Percentiles rank a stretch among this genome's conserved stretches.
These are phyloP conservation scores for Przewalskia tangutica DNA, from an alignment of 257 asterid genomes.

Conservation along the genomic window DNA sequence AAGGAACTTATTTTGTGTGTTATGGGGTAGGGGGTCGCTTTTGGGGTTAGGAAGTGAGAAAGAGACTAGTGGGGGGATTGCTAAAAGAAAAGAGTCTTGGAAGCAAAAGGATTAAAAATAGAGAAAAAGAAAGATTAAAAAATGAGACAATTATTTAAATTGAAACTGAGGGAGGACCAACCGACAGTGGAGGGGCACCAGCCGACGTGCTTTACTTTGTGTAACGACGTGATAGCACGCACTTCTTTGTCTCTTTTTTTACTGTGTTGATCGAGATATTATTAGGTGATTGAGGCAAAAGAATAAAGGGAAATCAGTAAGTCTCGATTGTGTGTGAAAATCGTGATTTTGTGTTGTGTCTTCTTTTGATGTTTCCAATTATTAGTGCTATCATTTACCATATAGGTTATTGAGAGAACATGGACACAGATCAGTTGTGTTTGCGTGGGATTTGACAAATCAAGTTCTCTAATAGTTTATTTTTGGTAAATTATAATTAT, in stretches of 20 bases:
- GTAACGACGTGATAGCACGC: not conserved
- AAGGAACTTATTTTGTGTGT: not conserved
- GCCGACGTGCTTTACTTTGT: not conserved
- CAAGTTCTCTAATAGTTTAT: too few relatives aligned
- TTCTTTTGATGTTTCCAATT: not conserved
- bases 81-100: not conserved
- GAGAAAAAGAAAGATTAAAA: not conserved
- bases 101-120: not conserved
- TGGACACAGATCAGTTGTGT: too few relatives aligned
- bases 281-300: not conserved
- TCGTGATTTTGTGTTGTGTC: not conserved
- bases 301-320: not conserved
- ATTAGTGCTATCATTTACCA: not conserved
- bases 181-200: not conserved
- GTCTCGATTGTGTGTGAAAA: not conserved
- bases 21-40: too few relatives aligned
- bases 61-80: not conserved
- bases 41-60: not conserved
- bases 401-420: too few relatives aligned
- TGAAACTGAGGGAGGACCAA: not conserved
- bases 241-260: not conserved
- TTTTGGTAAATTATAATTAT: too few relatives aligned
- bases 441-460: too few relatives aligned
- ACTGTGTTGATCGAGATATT: not conserved
- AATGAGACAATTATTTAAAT: not conserved